Evolutionary conservation across 768 basidiomycete species (phyloP).

Genomic region (Suillus weaverae): DNA sequence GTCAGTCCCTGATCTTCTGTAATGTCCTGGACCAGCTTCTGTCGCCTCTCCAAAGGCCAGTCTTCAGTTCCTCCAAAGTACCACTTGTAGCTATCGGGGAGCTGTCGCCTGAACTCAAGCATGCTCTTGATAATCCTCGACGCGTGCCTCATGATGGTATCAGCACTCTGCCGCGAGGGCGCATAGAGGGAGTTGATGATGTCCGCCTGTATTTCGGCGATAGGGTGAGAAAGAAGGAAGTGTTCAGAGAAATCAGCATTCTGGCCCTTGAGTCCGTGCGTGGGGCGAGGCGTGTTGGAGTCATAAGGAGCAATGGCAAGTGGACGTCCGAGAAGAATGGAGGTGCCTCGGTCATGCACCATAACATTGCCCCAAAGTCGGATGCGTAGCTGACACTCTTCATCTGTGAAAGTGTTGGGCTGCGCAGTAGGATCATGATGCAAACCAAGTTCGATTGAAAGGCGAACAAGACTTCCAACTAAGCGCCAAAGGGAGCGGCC

Average conservation of each 20-base stretch:
- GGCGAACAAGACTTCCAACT: conserved; percentile 79
- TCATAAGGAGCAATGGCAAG: conserved; percentile 82
- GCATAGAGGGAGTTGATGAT: conserved; percentile 85
- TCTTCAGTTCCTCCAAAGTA: conserved; percentile 81
- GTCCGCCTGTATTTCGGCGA: conserved; percentile 85
- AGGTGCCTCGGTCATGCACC: conserved; percentile 85
- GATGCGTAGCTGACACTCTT: conserved; percentile 77
- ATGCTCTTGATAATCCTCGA: conserved; percentile 79
- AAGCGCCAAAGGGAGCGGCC: conserved; percentile 89
- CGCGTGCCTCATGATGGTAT: conserved; percentile 73
- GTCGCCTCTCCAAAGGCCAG: conserved; percentile 67
- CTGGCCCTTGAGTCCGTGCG: conserved; percentile 37
- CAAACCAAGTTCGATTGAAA: conserved; percentile 80
- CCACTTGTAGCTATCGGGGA: conserved; percentile 70
- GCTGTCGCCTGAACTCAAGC: conserved; percentile 62
- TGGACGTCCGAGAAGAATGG: conserved; percentile 83
- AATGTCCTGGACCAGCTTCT: conserved; percentile 68
- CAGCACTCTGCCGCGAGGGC: conserved; percentile 68
- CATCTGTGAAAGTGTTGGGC: conserved; percentile 60
- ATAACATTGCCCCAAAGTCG: conserved; percentile 85
- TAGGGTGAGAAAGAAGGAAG: conserved; percentile 71
- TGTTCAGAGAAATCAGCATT: conserved; percentile 68
- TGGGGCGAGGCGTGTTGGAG: conserved; percentile 75
- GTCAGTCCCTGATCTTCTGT: conserved; percentile 83
- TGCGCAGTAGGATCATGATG: conserved; percentile 83